Evolutionary conservation across 345 rosid genomes (phyloP).

Genomic region (Rhodomyrtus tomentosa): DNA sequence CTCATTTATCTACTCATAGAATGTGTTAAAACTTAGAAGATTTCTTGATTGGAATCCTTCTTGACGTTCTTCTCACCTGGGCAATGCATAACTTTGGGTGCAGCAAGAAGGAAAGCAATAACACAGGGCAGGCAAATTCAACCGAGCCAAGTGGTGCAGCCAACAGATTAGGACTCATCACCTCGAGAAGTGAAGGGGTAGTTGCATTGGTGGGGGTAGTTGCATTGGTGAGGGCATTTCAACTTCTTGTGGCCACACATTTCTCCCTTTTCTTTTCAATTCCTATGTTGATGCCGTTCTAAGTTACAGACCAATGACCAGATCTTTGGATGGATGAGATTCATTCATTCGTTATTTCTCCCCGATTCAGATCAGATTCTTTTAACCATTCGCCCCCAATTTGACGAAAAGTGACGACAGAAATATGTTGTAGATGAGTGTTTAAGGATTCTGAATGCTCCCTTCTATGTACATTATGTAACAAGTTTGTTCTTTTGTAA

Average conservation of each 20-base stretch:
- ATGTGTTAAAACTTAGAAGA: background rate
- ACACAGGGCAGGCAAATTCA: conserved; percentile 41
- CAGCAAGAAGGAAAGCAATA: conserved; percentile 59
- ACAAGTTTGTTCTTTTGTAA: background rate
- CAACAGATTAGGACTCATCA: background rate
- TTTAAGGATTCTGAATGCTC: background rate
- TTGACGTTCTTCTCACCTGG: background rate
- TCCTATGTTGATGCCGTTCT: background rate
- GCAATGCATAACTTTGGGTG: background rate
- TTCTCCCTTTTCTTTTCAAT: background rate
- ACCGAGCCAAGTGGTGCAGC: conserved; percentile 24
- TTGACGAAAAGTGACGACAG: background rate
- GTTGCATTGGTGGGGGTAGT: background rate
- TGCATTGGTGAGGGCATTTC: background rate
- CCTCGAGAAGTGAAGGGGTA: background rate
- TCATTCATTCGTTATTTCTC: background rate
- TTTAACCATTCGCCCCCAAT: background rate
- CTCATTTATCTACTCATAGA: background rate
- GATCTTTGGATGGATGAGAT: background rate
- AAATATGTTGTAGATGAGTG: background rate
- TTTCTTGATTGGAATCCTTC: background rate
- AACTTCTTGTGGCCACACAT: background rate
- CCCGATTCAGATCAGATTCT: background rate
- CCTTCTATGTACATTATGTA: background rate
- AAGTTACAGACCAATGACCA: background rate